Evolutionary conservation across 2,329 filamentous ascomycete genomes (phyloP), one percentile per base, ranked within the genome.

Genomic region (Trichophyton mentagrophytes): DNA sequence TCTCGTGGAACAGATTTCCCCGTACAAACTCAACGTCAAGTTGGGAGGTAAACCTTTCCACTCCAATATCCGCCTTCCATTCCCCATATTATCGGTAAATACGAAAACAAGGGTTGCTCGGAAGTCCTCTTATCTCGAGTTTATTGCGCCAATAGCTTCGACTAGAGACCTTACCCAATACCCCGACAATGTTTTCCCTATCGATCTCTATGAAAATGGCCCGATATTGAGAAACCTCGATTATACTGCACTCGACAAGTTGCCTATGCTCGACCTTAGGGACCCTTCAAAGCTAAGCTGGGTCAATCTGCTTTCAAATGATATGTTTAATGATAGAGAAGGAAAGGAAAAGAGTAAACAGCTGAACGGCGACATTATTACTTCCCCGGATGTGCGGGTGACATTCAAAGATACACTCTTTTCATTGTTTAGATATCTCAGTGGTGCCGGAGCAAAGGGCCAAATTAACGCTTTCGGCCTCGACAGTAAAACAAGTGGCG

Each of bases 71-170:
- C n/a, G 58, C 33, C 68, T 67, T 55, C 69, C 69, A 4, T 61
- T 65, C 8, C 67, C 69, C 6, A 60, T 71, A 8, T 49, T 64
- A 3, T 49, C 59, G 40, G 20, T 62, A 9, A 59, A 62, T 36
- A 61, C 55, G 33, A 71, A 67, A 60, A 64, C 63, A 7, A 64
- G 66, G 22, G 64, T 73, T 44, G 70, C 70, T 6, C 65, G 71
- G 44, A 70, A 68, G 55, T 69, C 69, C 3, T 67, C 65, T 2
- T 72, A 69, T 59, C 60, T 72, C 27, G 70, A 73, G 59, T 61
- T 73, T 42, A 61, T 62, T 15, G 70, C 66, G 25, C 65, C 66
- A n/a, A 25, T 68, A 25, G 44, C 56, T 20, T 20, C 36, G 3
- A 36, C 38, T 5, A 17, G 6, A 25, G 25, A n/a, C 17, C 56